These are phyloP conservation scores for Penicillium desertorum DNA, from an alignment of 495 filamentous ascomycete genomes.

Conservation along the genomic window DNA sequence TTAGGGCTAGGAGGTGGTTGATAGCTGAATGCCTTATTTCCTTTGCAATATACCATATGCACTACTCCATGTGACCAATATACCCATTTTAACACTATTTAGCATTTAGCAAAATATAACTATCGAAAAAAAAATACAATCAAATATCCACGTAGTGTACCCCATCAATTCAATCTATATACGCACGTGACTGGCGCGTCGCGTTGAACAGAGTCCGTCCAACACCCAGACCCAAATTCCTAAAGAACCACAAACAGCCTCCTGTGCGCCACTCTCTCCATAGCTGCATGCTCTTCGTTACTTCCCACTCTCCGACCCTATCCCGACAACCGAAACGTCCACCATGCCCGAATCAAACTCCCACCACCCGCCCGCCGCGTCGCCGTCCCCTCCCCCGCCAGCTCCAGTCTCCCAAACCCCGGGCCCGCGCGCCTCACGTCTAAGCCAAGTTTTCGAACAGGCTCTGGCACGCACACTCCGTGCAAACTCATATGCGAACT, in stretches of 20 bases:
- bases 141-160: not conserved
- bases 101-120: not conserved
- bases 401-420: slow-evolving; percentile 61
- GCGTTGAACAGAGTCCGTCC: slow-evolving; percentile 14
- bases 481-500: slow-evolving; percentile 74
- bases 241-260: slow-evolving; percentile 6
- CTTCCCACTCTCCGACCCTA: not conserved
- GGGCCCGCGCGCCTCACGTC: slow-evolving; percentile 70
- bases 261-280: slow-evolving; percentile 1
- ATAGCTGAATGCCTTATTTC: not conserved
- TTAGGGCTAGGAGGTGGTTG: slow-evolving; percentile 4
- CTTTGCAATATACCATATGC: not conserved
- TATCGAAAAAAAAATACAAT: not conserved
- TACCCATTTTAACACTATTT: not conserved
- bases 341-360: slow-evolving; percentile 23
- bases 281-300: not conserved
- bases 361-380: slow-evolving; percentile 23
- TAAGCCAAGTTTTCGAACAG: slow-evolving; percentile 67
- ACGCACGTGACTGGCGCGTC: slow-evolving; percentile 27
- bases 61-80: not conserved
- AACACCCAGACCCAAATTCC: slow-evolving; percentile 17
- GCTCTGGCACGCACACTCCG: slow-evolving; percentile 69
- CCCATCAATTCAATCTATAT: not conserved
- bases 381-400: slow-evolving; percentile 54
- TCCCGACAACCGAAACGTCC: not conserved